These are phyloP conservation scores for Triangularia verruculosa DNA, from an alignment of 2,329 filamentous ascomycete species.

Conservation along the genomic window DNA sequence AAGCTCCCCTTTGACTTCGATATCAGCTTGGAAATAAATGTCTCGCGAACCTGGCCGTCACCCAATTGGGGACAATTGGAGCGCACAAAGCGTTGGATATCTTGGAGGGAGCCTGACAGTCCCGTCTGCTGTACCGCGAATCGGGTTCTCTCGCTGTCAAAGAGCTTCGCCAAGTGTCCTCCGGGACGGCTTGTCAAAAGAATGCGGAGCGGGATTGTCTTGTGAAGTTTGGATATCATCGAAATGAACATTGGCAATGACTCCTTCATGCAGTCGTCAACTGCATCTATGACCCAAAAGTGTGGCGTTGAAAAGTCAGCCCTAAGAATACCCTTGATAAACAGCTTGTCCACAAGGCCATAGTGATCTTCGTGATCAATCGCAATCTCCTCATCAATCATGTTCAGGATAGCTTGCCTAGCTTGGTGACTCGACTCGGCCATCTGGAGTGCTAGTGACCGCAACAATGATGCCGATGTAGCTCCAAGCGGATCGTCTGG, in stretches of 20 bases:
- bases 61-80: background rate
- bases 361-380: slow-evolving; percentile 18
- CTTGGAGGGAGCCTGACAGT: slow-evolving; percentile 7
- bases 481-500: slow-evolving; percentile 17
- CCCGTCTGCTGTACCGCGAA: slow-evolving; percentile 13
- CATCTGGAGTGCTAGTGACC: slow-evolving; percentile 26
- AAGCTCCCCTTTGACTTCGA: slow-evolving; percentile 25
- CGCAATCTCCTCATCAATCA: slow-evolving; percentile 12
- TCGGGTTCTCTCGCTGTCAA: slow-evolving; percentile 5
- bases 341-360: slow-evolving; percentile 20
- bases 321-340: slow-evolving; percentile 18
- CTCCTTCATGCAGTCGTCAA: slow-evolving; percentile 21
- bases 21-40: slow-evolving; percentile 16
- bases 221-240: slow-evolving; percentile 14
- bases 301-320: slow-evolving; percentile 7
- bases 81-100: slow-evolving; percentile 19
- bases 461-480: slow-evolving; percentile 13
- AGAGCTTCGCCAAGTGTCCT: slow-evolving; percentile 7
- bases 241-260: slow-evolving; percentile 2
- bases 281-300: slow-evolving; percentile 26
- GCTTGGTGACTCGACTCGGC: slow-evolving; percentile 16
- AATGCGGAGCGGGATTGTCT: slow-evolving; percentile 11
- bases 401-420: slow-evolving; percentile 13
- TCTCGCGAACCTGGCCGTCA: background rate
- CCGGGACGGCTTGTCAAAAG: slow-evolving; percentile 21